Base-by-base conservation (phyloP, 2,329 filamentous ascomycete species). In the Pseudopithomyces chartarum region DNA sequence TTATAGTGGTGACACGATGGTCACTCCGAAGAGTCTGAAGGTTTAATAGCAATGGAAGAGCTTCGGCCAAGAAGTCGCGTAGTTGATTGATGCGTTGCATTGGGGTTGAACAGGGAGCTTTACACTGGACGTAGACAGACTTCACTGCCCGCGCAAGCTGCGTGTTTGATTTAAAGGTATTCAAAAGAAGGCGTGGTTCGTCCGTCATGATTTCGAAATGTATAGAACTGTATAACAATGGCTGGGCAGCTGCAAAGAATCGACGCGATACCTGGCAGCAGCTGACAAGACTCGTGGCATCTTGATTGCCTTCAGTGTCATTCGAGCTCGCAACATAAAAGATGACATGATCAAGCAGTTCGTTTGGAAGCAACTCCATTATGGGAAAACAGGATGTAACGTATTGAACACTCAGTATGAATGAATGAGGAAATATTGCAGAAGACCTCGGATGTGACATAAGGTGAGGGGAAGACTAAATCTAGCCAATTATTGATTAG, bases 311-410 rank as follows among this genome's bases (percentile, higher is more conserved):
- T 29, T 13, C 43, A 17, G 38, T 40, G 23, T 47, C 26, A 3
- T 47, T 23, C 15, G 48, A 42, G 7, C 10, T 26, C 15, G 49
- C 38, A 38, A 52, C 44, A 23, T 56, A 22, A 40, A 39, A 17
- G 23, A 56, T 22, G 26, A 53, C 42, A 29, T 49, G 43, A n/a
- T 56, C 34, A 15, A 52, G 15, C 11, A 56, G 38, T 32, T 56
- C 54, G 17, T 45, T 46, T 12, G 54, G 54, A 47, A 56, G 46
- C 38, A 26, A 33, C 1, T 51, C 48, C 48, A 51, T 51, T 17
- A 38, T 42, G 17, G 23, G 38, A 51, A 50, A 26, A 15, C 23
- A 22, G 33, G 3, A 10, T 33, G 22, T 17, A 42, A n/a, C 8
- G 36, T 33, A 17, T 17, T 49, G 13, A 20, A 26, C 12, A 7